phyloP scores from a whole-genome alignment of 2,329 filamentous ascomycete species.

The Fusarium nygamai region DNA sequence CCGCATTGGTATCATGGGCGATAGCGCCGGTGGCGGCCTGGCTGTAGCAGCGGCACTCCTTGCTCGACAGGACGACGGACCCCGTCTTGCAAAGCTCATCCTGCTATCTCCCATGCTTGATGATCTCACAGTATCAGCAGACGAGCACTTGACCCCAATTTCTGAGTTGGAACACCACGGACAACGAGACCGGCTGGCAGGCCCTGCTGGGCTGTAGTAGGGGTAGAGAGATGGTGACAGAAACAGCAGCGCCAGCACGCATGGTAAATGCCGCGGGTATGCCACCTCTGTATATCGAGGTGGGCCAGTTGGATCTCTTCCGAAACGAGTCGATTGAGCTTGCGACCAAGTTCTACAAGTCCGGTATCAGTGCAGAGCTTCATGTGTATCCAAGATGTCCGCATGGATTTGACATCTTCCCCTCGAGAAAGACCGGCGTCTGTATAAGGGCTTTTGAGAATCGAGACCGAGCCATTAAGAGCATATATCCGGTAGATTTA shows the following conservation, averaged over 20 bases:
- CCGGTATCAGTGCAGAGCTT: background rate
- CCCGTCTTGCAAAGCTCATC: background rate
- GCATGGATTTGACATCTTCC: background rate
- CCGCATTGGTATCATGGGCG: background rate
- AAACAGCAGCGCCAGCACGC: background rate
- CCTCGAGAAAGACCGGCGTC: accelerated
- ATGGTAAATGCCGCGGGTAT: background rate
- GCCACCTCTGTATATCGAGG: background rate
- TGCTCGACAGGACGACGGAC: background rate
- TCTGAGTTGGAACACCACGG: background rate
- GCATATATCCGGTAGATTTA: background rate
- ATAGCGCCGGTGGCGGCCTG: background rate
- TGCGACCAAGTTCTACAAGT: background rate
- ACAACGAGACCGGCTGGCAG: background rate
- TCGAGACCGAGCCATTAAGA: background rate
- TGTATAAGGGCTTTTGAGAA: background rate
- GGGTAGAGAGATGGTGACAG: background rate
- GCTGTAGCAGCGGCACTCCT: background rate
- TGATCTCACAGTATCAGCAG: background rate
- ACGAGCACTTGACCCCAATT: background rate
- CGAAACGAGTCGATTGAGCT: background rate
- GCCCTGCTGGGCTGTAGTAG: background rate
- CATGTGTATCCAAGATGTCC: background rate
- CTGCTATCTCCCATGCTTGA: background rate
- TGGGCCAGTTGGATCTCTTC: background rate